Conservation (phyloP, 805 yeast genomes). For the Lachancea quebecensis region DNA sequence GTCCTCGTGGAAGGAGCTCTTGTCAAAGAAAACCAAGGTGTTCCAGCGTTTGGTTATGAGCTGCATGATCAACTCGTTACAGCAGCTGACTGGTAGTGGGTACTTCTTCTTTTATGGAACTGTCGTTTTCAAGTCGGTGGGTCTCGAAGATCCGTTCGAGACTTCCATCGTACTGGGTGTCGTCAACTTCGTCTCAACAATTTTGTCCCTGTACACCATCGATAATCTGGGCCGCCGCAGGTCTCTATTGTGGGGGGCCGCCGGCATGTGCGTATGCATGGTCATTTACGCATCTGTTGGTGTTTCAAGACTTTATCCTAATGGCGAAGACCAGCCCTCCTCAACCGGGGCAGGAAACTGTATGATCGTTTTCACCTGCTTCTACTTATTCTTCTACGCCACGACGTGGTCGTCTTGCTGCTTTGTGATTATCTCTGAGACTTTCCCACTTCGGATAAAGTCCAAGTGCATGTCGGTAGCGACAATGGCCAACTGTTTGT, state of each 20-base stretch:
- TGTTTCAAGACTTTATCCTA: conserved; percentile 38
- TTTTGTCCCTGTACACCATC: conserved; percentile 43
- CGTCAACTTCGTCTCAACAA: conserved; percentile 54
- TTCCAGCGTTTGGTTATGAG: conserved; percentile 42
- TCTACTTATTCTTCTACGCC: conserved; percentile 65
- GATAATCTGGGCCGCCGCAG: conserved; percentile 50
- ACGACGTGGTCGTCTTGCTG: conserved; percentile 70
- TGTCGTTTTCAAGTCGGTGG: conserved; percentile 54
- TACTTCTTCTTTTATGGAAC: conserved; percentile 65
- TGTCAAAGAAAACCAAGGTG: conserved; percentile 62
- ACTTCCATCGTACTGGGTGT: conserved; percentile 54
- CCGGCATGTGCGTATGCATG: conserved; percentile 40
- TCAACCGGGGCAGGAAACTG: conserved; percentile 55
- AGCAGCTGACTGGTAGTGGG: conserved; percentile 61
- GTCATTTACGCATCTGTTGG: conserved; percentile 55
- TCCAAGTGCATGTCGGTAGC: conserved; percentile 50
- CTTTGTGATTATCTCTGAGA: conserved; percentile 58
- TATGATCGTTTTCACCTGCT: conserved; percentile 64
- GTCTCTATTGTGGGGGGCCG: conserved; percentile 41
- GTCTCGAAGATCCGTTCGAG: conserved; percentile 50
- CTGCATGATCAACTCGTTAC: conserved; percentile 50
- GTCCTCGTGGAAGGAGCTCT: conserved; percentile 59
- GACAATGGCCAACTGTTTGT: conserved; percentile 54
- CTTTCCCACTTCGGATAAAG: conserved; percentile 66
- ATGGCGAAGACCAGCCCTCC: conserved; percentile 37